A percentile compares a stretch with the other conserved stretches of the same genome.
Conservation (phyloP, 345 rosid species). For the Draba incana region DNA sequence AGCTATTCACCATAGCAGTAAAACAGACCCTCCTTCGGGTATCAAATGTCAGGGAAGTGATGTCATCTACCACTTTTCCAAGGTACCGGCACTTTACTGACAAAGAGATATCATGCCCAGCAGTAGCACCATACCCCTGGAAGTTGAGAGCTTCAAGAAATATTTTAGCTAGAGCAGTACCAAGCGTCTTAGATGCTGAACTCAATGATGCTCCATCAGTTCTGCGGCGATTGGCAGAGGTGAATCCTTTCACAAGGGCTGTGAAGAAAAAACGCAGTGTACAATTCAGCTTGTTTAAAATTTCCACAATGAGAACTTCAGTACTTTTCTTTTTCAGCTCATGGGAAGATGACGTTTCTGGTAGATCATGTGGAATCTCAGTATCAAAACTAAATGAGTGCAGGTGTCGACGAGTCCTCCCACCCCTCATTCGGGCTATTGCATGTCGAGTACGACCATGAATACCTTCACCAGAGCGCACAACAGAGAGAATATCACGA, state of each 20-base stretch:
- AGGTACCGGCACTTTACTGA: constrained; percentile 93
- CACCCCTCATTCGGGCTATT: constrained; percentile 83
- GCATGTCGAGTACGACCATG: constrained; percentile 86
- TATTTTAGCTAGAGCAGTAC: constrained; percentile 77
- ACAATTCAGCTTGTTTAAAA: constrained; percentile 69
- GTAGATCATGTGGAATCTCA: constrained; percentile 58
- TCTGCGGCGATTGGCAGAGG: constrained; percentile 90
- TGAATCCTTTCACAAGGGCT: constrained; percentile 89
- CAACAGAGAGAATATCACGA: constrained; percentile 73
- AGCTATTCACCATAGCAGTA: constrained; percentile 85
- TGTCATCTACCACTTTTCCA: constrained; percentile 91
- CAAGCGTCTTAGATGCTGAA: constrained; percentile 85
- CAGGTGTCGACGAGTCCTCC: constrained; percentile 81
- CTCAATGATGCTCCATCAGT: constrained; percentile 72
- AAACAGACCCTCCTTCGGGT: constrained; percentile 78
- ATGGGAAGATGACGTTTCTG: constrained; percentile 62
- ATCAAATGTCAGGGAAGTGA: constrained; percentile 78
- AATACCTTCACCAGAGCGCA: constrained; percentile 78
- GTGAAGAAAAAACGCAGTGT: constrained; percentile 76
- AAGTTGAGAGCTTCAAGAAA: constrained; percentile 86
- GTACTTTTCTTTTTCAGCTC: constrained; percentile 80
- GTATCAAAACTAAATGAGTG: constrained; percentile 73
- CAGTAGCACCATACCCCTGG: constrained; percentile 64
- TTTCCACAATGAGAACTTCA: constrained; percentile 68
- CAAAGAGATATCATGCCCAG: constrained; percentile 59